Evolutionary conservation across 2,329 filamentous ascomycete species (phyloP), one percentile per base, ranked within the genome.

Genomic region (Rhinocladiella mackenziei): DNA sequence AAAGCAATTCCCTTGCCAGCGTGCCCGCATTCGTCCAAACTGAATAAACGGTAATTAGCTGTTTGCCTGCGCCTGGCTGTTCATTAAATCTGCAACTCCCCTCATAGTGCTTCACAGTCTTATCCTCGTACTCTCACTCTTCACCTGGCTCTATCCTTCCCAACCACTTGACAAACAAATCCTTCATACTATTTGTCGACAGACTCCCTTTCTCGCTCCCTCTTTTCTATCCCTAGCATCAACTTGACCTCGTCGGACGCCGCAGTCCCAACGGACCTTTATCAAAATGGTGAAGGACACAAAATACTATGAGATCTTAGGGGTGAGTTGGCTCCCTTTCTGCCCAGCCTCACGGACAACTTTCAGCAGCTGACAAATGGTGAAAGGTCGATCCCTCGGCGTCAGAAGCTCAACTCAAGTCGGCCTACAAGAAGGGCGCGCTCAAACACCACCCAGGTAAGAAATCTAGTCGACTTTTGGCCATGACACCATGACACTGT

Each of bases 351-450:
- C 11, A 30, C 31, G 28, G 26, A 17, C 11, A 30, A 7, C 17
- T 28, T 39, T 30, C 20, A n/a, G n/a, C n/a, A n/a, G n/a, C n/a
- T n/a, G n/a, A n/a, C n/a, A n/a, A n/a, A n/a, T n/a, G n/a, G n/a
- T n/a, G n/a, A n/a, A n/a, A 94, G 87, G 86, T 94, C 57, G 55
- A 84, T 59, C 83, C 87, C 55, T 81, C 78, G 60, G 43, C 86
- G 56, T 84, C 84, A 47, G 91, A 97, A 60, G 74, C 83, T 57
- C 85, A 96, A 69, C 73, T 98, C 56, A 96, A 92, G 75, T 89
- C 89, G 62, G 88, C 91, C 13, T 98, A 98, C 71, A 85, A 88
- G 61, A 95, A 94, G 64, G 80, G 84, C 38, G 92, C 92, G 3
- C 74, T 98, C 47, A 89, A 81, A 64, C 78, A 89, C 58, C 92